These are phyloP conservation scores for Roridomyces roridus DNA, from an alignment of 768 basidiomycete genomes.

Conservation along the genomic window DNA sequence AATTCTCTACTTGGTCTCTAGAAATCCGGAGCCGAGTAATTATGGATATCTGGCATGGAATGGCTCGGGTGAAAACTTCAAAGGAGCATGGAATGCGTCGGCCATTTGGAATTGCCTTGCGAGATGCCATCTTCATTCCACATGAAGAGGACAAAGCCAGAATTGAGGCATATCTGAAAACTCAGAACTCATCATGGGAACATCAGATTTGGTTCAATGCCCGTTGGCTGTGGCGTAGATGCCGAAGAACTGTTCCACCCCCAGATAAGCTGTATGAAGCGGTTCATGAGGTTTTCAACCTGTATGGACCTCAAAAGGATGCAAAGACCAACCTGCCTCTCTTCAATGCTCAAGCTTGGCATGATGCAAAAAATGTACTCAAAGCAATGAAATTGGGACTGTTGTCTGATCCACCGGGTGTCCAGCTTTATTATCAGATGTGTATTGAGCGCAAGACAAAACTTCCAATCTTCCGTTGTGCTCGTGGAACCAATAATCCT, in stretches of 20 bases:
- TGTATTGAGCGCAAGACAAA: no score
- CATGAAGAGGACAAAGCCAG: slow-evolving; percentile 2
- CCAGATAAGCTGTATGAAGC: background rate
- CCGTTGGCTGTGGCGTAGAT: slow-evolving; percentile 2
- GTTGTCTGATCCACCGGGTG: no score
- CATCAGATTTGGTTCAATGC: slow-evolving; percentile 5
- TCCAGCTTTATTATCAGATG: no score
- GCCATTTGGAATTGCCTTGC: no score
- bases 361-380: no score
- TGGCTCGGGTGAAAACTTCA: no score
- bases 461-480: no score
- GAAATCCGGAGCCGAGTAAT: slow-evolving; percentile 1
- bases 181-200: slow-evolving; percentile 3
- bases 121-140: slow-evolving; percentile 6
- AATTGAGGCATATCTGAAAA: slow-evolving; percentile 1
- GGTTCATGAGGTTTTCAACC: background rate
- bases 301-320: slow-evolving; percentile 6
- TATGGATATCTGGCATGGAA: slow-evolving; percentile 11
- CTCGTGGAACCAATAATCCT: no score
- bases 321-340: slow-evolving; percentile 12
- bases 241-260: slow-evolving; percentile 7
- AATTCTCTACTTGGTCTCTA: background rate
- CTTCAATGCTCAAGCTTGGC: no score
- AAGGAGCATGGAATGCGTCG: no score
- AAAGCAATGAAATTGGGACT: no score